A percentile compares a stretch with the other conserved stretches of the same genome.
phyloP scores from a whole-genome alignment of 805 yeast species.

The Cyberlindnera xishuangbannaensis region DNA sequence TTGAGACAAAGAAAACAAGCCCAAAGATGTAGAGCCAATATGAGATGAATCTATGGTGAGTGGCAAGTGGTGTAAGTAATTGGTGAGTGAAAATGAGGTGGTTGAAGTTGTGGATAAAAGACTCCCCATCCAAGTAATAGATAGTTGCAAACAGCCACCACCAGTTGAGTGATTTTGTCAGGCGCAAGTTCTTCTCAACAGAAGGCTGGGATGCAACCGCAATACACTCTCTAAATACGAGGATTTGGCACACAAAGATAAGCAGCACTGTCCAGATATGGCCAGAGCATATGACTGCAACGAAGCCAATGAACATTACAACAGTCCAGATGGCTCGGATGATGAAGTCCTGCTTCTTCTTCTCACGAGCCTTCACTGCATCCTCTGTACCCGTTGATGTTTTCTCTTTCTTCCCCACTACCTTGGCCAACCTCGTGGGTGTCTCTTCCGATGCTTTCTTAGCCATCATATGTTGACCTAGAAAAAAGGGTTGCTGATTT shows the following conservation, averaged over 20 bases:
- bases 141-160: conserved; percentile 83
- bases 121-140: conserved; percentile 84
- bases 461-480: too few relatives aligned
- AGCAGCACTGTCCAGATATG: conserved; percentile 74
- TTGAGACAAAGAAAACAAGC: conserved; percentile 82
- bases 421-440: too few relatives aligned
- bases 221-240: conserved; percentile 89
- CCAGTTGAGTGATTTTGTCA: conserved; percentile 85
- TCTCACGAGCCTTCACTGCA: conserved; percentile 23
- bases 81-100: conserved; percentile 46
- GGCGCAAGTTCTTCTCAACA: conserved; percentile 74
- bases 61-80: conserved; percentile 51
- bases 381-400: too few relatives aligned
- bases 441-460: too few relatives aligned
- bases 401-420: too few relatives aligned
- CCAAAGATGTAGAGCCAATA: conserved; percentile 84
- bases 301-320: conserved; percentile 78
- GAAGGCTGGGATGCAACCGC: conserved; percentile 77
- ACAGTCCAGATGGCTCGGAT: conserved; percentile 91
- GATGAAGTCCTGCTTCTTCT: conserved; percentile 76
- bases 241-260: conserved; percentile 67
- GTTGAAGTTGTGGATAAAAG: conserved; percentile 62
- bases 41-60: conserved; percentile 78
- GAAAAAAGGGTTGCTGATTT: too few relatives aligned
- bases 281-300: conserved; percentile 70